Conservation (phyloP, 2,329 filamentous ascomycete species). For the Fusarium newnesense region DNA sequence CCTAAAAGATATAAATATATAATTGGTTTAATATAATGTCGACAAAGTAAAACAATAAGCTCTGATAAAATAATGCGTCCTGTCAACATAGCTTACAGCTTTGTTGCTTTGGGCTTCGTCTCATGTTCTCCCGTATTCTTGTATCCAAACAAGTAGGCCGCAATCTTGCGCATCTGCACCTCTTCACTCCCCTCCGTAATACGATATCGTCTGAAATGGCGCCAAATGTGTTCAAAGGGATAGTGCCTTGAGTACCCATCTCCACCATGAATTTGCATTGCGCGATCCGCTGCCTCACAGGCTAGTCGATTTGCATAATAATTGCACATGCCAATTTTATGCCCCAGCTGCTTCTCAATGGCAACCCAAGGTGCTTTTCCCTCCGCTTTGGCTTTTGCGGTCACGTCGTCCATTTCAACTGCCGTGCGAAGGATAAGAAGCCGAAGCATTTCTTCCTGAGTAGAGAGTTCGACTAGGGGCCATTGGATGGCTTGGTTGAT, state of each 20-base stretch:
- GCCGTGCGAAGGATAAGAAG: neutral
- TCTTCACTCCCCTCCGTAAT: neutral
- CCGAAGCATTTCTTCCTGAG: neutral
- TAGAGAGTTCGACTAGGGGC: neutral
- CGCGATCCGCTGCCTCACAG: neutral
- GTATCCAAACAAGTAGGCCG: neutral
- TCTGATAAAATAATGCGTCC: too few species aligned
- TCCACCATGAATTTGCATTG: neutral
- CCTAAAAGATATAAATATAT: too few species aligned
- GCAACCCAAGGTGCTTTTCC: neutral
- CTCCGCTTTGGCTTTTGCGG: neutral
- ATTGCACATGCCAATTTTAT: neutral
- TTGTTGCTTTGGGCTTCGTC: too few species aligned
- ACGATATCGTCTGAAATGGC: neutral
- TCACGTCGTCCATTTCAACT: neutral
- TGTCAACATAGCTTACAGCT: too few species aligned
- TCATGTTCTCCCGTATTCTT: neutral
- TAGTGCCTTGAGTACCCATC: neutral
- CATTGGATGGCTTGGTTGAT: neutral
- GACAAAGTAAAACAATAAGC: too few species aligned
- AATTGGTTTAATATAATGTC: too few species aligned
- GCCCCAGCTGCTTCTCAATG: neutral
- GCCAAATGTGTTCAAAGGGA: neutral
- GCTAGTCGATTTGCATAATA: neutral
- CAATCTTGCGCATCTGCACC: neutral